Evolutionary conservation across 2,329 filamentous ascomycete genomes (phyloP).

Genomic region (Diaporthe citri): DNA sequence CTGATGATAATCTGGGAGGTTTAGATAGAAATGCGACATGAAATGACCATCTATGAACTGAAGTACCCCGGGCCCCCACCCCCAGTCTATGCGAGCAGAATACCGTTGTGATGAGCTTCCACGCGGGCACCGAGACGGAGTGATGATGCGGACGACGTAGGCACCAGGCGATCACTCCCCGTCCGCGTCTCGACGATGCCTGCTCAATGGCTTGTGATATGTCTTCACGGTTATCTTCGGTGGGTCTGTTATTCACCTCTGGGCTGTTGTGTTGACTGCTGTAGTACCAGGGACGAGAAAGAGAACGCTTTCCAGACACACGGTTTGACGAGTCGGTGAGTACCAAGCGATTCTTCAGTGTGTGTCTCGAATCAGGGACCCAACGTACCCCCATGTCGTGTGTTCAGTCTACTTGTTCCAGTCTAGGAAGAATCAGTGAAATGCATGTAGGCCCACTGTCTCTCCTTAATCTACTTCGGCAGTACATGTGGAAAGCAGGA

Average conservation of each 20-base stretch:
- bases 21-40: neutral
- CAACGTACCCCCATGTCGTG: neutral
- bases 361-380: neutral
- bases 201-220: neutral
- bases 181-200: neutral
- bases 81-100: neutral
- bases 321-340: neutral
- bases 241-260: neutral
- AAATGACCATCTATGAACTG: neutral
- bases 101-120: neutral
- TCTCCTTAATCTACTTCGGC: neutral
- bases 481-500: neutral
- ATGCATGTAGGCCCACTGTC: neutral
- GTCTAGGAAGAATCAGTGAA: neutral
- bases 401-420: neutral
- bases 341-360: neutral
- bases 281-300: neutral
- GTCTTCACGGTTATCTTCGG: neutral
- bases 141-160: neutral
- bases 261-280: neutral
- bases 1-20: conserved; percentile 15
- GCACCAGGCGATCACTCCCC: neutral
- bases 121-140: neutral
- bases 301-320: neutral
- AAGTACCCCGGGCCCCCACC: too few species aligned